phyloP scores from a whole-genome alignment of 495 filamentous ascomycete species.

The Hyaloscypha hepaticicola region DNA sequence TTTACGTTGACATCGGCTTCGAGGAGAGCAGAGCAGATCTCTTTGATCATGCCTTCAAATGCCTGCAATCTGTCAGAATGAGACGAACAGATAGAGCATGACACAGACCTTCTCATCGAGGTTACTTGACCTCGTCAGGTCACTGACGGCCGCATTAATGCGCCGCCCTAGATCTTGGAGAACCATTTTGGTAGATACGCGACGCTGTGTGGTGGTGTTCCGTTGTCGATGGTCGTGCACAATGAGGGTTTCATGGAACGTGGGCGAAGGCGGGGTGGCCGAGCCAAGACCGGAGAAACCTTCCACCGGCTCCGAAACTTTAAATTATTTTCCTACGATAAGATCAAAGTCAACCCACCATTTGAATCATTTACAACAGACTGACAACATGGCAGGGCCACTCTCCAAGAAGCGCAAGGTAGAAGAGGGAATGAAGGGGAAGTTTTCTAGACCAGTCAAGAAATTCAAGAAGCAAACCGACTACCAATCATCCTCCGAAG shows the following conservation, averaged over 20 bases:
- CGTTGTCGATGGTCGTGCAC: not conserved
- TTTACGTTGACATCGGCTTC: conserved; percentile 95
- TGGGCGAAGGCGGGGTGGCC: conserved; percentile 16
- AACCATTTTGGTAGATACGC: conserved; percentile 65
- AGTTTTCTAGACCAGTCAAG: conserved; percentile 48
- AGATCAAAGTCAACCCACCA: not conserved
- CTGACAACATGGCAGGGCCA: conserved; percentile 35
- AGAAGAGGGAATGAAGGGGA: conserved; percentile 55
- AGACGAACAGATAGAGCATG: not conserved
- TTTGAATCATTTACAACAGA: conserved; percentile 3
- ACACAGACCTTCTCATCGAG: conserved; percentile 86
- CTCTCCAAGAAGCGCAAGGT: conserved; percentile 59
- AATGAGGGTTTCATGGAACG: not conserved
- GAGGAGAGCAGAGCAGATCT: conserved; percentile 89
- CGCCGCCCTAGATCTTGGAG: conserved; percentile 97
- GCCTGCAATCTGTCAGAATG: conserved; percentile 54
- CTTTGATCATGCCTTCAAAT: conserved; percentile 96
- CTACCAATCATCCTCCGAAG: conserved; percentile 66
- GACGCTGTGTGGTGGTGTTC: not conserved
- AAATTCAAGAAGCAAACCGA: conserved; percentile 68
- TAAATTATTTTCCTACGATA: conserved; percentile 23
- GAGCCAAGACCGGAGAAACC: conserved; percentile 4
- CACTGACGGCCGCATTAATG: conserved; percentile 93
- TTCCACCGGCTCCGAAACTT: conserved; percentile 9
- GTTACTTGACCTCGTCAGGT: conserved; percentile 86